Percentiles rank a stretch among this genome's conserved stretches.
phyloP scores from a whole-genome alignment of 768 basidiomycete species.

The Leccinum pellstonianum region DNA sequence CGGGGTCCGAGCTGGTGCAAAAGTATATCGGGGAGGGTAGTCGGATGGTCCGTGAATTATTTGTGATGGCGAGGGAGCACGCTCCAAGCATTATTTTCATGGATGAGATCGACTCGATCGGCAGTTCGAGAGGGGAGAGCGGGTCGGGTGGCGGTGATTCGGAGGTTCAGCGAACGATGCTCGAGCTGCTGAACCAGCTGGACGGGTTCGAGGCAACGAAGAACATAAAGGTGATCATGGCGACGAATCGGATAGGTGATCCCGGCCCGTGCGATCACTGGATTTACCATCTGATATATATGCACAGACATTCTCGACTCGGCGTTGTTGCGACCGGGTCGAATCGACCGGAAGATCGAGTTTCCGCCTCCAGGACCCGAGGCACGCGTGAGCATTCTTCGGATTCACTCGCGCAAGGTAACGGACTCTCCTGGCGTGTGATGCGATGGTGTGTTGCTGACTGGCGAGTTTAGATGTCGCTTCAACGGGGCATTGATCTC shows the following conservation, averaged over 20 bases:
- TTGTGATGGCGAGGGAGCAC: constrained; percentile 97
- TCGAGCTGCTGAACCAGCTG: background rate
- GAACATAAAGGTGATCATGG: background rate
- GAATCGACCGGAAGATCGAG: constrained; percentile 59
- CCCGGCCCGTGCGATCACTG: background rate
- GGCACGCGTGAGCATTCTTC: constrained; percentile 84
- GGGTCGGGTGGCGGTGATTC: constrained; percentile 81
- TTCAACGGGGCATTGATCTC: constrained; percentile 97
- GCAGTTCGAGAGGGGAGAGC: constrained; percentile 83
- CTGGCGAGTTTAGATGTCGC: constrained; percentile 70
- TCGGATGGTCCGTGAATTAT: constrained; percentile 94
- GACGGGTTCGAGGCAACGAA: background rate
- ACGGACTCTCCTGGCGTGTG: background rate
- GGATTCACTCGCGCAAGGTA: constrained; percentile 60
- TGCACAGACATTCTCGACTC: constrained; percentile 86
- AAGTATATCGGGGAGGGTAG: constrained; percentile 32
- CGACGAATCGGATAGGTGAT: constrained; percentile 71
- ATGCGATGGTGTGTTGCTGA: background rate
- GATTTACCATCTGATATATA: constrained; percentile 2
- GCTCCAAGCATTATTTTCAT: constrained; percentile 99
- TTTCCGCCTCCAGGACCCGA: constrained; percentile 85
- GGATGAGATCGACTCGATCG: constrained; percentile 99
- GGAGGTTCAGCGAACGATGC: constrained; percentile 48
- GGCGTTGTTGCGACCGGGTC: constrained; percentile 88
- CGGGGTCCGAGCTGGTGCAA: background rate